Percentiles rank a stretch among this genome's conserved stretches.
Evolutionary conservation across 164 flowering plant species (phyloP).

Genomic region (Dillenia suffruticosa): DNA sequence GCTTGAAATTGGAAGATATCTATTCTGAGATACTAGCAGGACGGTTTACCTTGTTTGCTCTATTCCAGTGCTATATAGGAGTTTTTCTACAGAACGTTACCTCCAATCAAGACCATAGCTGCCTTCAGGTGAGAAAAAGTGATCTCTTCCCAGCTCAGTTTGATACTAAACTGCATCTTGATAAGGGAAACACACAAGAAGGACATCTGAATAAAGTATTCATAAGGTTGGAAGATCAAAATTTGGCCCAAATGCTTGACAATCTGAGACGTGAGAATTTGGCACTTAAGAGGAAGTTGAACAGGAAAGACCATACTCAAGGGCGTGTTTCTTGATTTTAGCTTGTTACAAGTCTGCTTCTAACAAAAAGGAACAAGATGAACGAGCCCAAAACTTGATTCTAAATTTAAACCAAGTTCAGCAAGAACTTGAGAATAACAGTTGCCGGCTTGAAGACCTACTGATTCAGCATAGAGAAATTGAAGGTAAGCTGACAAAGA

Average conservation of each 20-base stretch:
- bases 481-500: slow-evolving; percentile 35
- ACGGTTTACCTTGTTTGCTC: slow-evolving; percentile 30
- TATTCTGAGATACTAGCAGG: slow-evolving; percentile 38
- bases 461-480: slow-evolving; percentile 37
- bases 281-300: slow-evolving; percentile 48
- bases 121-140: slow-evolving; percentile 4
- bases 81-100: slow-evolving; percentile 13
- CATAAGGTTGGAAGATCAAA: slow-evolving; percentile 20
- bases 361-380: slow-evolving; percentile 49
- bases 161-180: too few relatives aligned
- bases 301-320: slow-evolving; percentile 52
- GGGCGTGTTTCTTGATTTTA: slow-evolving; percentile 78
- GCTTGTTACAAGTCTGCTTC: slow-evolving; percentile 81
- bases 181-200: too few relatives aligned
- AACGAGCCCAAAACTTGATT: slow-evolving; percentile 51
- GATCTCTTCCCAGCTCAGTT: background rate
- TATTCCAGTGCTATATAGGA: slow-evolving; percentile 34
- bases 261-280: slow-evolving; percentile 32
- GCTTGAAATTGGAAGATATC: slow-evolving; percentile 44
- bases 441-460: slow-evolving; percentile 40
- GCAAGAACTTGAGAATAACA: slow-evolving; percentile 45
- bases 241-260: slow-evolving; percentile 15
- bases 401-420: slow-evolving; percentile 30
- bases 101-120: slow-evolving; percentile 3
- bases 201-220: background rate